Percentiles rank a stretch among this genome's conserved stretches.
These are phyloP conservation scores for Penicillium frequentans DNA, from an alignment of 2,329 filamentous ascomycete species.

Conservation along the genomic window DNA sequence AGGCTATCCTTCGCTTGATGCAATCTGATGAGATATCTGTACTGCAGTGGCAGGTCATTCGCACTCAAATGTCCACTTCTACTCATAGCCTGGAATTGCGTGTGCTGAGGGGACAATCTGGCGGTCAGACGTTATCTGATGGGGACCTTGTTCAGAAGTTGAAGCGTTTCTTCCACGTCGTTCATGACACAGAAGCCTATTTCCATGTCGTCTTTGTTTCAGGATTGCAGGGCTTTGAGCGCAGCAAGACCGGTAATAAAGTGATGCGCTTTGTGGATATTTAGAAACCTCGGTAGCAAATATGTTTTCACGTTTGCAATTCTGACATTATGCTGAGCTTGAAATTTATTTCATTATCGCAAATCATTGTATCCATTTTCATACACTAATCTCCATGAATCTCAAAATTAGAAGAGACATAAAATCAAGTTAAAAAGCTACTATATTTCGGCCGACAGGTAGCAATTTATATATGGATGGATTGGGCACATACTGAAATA, in stretches of 20 bases:
- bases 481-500: too few species aligned
- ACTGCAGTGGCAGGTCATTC: constrained; percentile 45
- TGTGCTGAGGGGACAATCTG: background rate
- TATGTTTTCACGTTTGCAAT: too few species aligned
- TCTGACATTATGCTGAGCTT: too few species aligned
- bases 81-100: background rate
- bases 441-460: too few species aligned
- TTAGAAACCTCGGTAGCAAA: too few species aligned
- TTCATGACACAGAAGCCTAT: background rate
- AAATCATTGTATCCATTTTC: too few species aligned
- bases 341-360: too few species aligned
- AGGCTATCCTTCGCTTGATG: constrained; percentile 26
- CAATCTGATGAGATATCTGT: constrained; percentile 26
- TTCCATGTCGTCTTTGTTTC: background rate
- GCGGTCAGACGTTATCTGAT: background rate
- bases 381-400: too few species aligned
- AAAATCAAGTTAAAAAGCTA: too few species aligned
- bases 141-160: background rate
- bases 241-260: background rate
- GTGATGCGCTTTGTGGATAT: background rate
- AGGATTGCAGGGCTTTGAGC: background rate
- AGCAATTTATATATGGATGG: too few species aligned
- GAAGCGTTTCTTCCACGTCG: background rate
- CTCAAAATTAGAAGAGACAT: too few species aligned
- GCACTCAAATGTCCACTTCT: too few species aligned